These are phyloP conservation scores for Citrullus amarus DNA, from an alignment of 306 rosid genomes.

Conservation along the genomic window DNA sequence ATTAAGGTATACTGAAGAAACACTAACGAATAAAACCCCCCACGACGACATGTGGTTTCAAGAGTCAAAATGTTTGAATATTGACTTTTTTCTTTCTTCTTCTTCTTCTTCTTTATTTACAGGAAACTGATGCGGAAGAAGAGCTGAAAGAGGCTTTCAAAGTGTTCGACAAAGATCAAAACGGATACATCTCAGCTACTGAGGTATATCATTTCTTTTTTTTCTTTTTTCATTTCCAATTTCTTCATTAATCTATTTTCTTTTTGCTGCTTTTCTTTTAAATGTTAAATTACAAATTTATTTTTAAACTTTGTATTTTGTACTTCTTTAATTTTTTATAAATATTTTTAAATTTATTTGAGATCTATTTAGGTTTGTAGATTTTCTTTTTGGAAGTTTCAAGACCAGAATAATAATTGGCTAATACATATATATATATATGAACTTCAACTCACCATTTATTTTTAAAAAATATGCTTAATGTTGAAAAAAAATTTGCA, in stretches of 20 bases:
- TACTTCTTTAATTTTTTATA: too few relatives aligned
- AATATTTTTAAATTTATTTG: too few relatives aligned
- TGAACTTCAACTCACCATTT: too few relatives aligned
- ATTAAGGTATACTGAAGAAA: constrained; percentile 33
- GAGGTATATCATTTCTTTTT: constrained; percentile 23
- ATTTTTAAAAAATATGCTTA: too few relatives aligned
- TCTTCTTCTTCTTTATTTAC: not conserved
- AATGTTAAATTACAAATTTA: too few relatives aligned
- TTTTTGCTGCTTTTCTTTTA: too few relatives aligned
- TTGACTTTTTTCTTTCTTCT: not conserved
- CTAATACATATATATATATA: too few relatives aligned
- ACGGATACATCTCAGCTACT: constrained; percentile 85
- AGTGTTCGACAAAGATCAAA: constrained; percentile 91
- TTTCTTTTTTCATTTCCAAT: not conserved
- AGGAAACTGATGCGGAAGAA: constrained; percentile 87
- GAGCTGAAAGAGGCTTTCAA: constrained; percentile 91
- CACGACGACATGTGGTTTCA: not conserved
- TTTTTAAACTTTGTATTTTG: too few relatives aligned
- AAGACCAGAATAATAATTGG: too few relatives aligned
- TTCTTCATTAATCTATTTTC: not conserved
- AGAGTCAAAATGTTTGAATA: not conserved
- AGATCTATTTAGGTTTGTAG: too few relatives aligned
- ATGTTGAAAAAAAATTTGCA: too few relatives aligned
- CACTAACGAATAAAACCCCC: not conserved
- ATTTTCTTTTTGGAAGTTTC: too few relatives aligned